Percentiles rank a stretch among this genome's conserved stretches.
These are phyloP conservation scores for Lotus japonicus DNA, from an alignment of 306 rosid genomes.

Conservation along the genomic window DNA sequence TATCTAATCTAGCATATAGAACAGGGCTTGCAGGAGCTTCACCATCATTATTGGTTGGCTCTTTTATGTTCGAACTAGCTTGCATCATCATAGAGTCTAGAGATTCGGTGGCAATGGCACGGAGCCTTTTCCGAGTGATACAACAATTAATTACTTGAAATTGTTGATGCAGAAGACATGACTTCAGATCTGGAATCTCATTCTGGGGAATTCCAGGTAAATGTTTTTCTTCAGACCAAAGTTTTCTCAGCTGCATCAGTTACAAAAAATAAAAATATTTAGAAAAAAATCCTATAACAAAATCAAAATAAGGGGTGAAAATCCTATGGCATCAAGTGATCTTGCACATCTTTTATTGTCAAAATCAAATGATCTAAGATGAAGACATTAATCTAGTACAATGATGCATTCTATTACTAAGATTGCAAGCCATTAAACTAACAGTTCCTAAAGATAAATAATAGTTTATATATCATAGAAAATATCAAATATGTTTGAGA, in stretches of 20 bases:
- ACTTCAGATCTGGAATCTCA: conserved; percentile 83
- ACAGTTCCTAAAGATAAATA: conserved; percentile 1
- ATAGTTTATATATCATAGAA: neutral
- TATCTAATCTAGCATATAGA: conserved; percentile 62
- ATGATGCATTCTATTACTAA: conserved; percentile 11
- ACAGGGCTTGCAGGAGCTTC: conserved; percentile 39
- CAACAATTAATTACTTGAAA: conserved; percentile 94
- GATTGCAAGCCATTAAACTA: neutral
- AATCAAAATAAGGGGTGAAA: neutral
- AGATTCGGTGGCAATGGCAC: conserved; percentile 59
- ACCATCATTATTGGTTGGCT: conserved; percentile 21
- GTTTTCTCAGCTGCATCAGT: conserved; percentile 66
- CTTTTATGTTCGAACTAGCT: conserved; percentile 45
- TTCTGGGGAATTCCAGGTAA: conserved; percentile 72
- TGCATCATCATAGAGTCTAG: conserved; percentile 61
- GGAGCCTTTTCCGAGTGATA: conserved; percentile 76
- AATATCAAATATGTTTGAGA: conserved; percentile 13
- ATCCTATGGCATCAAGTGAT: neutral
- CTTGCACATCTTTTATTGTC: neutral
- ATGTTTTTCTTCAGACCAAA: conserved; percentile 62
- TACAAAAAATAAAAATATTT: conserved; percentile 8
- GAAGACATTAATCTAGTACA: neutral
- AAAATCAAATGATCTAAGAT: neutral
- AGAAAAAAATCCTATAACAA: neutral
- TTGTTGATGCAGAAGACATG: conserved; percentile 80